Conservation (phyloP, 108 stramenopile species). For the Cyclotella choctawhatcheeana region DNA sequence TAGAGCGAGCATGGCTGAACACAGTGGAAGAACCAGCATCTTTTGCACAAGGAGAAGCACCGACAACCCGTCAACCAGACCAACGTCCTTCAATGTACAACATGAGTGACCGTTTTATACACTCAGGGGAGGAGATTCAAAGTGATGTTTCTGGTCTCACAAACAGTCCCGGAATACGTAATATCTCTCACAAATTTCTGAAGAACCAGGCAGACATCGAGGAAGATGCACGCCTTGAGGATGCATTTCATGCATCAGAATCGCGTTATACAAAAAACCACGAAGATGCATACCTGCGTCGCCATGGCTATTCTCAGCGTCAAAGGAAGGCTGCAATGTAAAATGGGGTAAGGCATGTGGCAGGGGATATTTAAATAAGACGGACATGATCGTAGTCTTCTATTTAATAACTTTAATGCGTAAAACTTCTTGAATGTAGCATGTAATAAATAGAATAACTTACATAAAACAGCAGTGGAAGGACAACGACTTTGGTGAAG, state of each 20-base stretch:
- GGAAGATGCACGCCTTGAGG: constrained; percentile 32
- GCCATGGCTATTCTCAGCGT: neutral
- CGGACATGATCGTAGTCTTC: no score
- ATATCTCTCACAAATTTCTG: constrained; percentile 32
- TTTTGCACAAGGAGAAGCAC: constrained; percentile 12
- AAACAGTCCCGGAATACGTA: constrained; percentile 45
- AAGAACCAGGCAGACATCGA: constrained; percentile 24
- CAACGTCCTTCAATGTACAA: constrained; percentile 22
- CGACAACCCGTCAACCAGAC: constrained; percentile 11
- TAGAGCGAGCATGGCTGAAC: constrained; percentile 71
- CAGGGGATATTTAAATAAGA: no score
- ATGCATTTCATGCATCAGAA: constrained; percentile 34
- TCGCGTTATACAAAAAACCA: constrained; percentile 8
- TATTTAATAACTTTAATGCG: no score
- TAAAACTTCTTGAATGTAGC: no score
- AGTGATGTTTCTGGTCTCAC: constrained; percentile 39
- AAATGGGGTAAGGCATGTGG: no score
- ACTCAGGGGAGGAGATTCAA: constrained; percentile 38
- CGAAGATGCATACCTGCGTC: constrained; percentile 1
- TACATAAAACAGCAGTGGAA: no score
- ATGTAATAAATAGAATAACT: no score
- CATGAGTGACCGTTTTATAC: constrained; percentile 18
- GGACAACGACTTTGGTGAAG: no score
- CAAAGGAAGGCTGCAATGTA: constrained; percentile 3
- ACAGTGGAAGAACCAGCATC: constrained; percentile 55